Conservation (phyloP, 176 grass and related monocot species). For the Triticum monococcum region DNA sequence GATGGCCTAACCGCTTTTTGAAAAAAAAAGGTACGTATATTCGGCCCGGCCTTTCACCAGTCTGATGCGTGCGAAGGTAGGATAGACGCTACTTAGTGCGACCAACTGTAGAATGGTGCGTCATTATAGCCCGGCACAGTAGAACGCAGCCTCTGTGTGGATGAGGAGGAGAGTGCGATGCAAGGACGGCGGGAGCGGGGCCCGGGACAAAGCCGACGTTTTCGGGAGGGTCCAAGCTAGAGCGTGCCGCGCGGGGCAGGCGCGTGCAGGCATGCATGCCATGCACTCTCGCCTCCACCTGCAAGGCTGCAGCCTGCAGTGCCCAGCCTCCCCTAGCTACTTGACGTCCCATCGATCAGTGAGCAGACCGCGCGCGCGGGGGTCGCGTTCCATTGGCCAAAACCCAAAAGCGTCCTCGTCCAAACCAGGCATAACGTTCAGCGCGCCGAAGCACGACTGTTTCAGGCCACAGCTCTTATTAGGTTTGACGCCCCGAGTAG, state of each 20-base stretch:
- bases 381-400: neutral
- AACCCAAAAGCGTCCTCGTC: neutral
- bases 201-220: slow-evolving; percentile 43
- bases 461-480: neutral
- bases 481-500: too few species aligned
- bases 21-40: neutral
- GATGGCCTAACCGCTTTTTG: too few species aligned
- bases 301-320: neutral
- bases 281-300: slow-evolving; percentile 2
- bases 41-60: neutral
- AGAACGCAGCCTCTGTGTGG: slow-evolving; percentile 10
- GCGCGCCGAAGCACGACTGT: neutral
- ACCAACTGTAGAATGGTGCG: neutral
- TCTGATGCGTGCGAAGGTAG: neutral
- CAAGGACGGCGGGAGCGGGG: neutral
- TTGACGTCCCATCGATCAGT: slow-evolving; percentile 15
- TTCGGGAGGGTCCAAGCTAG: slow-evolving; percentile 23
- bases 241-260: slow-evolving; percentile 9
- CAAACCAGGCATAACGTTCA: neutral
- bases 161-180: neutral
- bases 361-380: neutral
- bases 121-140: neutral
- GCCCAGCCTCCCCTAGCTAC: neutral
- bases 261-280: neutral
- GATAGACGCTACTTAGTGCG: neutral